These are phyloP conservation scores for Beauveria sp. DNA, from an alignment of 2,329 filamentous ascomycete genomes.

Conservation along the genomic window DNA sequence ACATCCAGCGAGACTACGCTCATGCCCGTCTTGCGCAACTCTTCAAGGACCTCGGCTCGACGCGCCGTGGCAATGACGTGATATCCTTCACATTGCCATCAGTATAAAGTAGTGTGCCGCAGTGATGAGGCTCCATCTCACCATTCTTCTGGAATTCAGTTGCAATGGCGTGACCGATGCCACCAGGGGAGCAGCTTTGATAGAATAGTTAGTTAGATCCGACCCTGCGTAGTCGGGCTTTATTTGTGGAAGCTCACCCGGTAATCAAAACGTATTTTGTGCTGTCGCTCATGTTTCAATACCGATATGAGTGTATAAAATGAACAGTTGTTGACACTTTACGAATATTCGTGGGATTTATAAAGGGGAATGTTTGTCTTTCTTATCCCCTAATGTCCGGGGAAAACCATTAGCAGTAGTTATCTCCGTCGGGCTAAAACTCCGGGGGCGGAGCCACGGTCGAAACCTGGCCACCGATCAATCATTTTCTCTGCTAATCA, in stretches of 20 bases:
- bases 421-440: background rate
- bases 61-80: conserved; percentile 52
- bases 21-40: conserved; percentile 39
- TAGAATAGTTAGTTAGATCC: background rate
- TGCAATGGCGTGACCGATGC: conserved; percentile 48
- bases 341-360: background rate
- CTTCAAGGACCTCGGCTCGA: conserved; percentile 37
- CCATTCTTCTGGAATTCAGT: conserved; percentile 21
- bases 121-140: conserved; percentile 4
- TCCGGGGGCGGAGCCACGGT: background rate
- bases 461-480: background rate
- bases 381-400: background rate
- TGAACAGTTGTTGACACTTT: background rate
- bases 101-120: conserved; percentile 5
- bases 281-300: background rate
- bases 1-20: conserved; percentile 46
- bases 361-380: background rate
- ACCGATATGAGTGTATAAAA: background rate
- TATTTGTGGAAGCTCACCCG: conserved; percentile 27
- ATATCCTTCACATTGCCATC: conserved; percentile 28
- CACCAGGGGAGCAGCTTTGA: conserved; percentile 47
- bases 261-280: conserved; percentile 43
- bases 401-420: background rate
- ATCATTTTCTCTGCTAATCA: background rate
- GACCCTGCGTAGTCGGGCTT: background rate